phyloP scores from a whole-genome alignment of 441 rosid genomes.

The Jatropha podagrica region DNA sequence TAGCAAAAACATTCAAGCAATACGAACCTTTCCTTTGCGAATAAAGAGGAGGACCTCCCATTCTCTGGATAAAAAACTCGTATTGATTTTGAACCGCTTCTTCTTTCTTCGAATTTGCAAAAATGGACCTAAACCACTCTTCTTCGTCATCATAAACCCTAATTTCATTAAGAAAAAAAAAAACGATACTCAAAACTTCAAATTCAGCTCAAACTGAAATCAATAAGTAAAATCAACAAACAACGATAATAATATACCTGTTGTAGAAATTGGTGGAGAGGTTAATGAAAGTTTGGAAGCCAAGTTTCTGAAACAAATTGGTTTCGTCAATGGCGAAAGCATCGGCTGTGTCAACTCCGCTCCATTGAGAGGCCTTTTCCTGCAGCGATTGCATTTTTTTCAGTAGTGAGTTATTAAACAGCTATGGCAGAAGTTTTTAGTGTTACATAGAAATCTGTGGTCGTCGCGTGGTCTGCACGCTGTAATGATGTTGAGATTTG shows the following conservation, averaged over 20 bases:
- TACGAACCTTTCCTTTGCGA: constrained; percentile 83
- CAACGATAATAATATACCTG: constrained; percentile 36
- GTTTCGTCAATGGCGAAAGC: constrained; percentile 78
- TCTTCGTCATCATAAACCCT: constrained; percentile 89
- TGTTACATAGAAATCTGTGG: not conserved
- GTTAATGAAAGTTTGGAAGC: constrained; percentile 72
- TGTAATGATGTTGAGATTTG: not conserved
- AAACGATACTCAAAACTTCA: too few relatives aligned
- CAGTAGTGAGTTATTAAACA: not conserved
- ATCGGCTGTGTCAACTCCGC: constrained; percentile 69
- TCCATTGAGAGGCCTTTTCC: constrained; percentile 80
- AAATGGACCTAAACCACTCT: constrained; percentile 83
- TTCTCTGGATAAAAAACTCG: constrained; percentile 88
- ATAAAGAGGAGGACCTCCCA: constrained; percentile 91
- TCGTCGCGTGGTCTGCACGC: constrained; percentile 9
- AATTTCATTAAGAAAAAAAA: not conserved
- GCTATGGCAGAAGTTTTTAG: not conserved
- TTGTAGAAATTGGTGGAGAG: constrained; percentile 89
- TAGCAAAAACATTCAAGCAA: not conserved
- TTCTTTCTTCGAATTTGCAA: constrained; percentile 69
- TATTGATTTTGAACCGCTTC: constrained; percentile 89
- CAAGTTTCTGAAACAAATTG: constrained; percentile 71
- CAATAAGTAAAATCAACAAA: not conserved
- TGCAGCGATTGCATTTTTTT: constrained; percentile 68
- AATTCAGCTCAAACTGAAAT: not conserved